Conservation (phyloP, 306 rosid genomes). For the Cicer chorassanicum region DNA sequence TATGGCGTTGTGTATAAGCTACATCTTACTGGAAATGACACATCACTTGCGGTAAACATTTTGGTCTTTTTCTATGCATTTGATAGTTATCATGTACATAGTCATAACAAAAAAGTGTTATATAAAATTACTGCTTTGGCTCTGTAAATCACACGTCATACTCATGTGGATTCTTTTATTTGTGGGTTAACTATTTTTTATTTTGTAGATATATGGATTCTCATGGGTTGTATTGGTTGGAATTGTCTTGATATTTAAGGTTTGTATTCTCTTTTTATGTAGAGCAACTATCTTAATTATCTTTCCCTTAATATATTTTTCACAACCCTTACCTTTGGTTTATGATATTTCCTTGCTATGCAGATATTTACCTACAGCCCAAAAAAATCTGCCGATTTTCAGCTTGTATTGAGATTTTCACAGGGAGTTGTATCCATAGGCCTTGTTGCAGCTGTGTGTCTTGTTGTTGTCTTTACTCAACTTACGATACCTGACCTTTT, state of each 20-base stretch:
- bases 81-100: slow-evolving; percentile 23
- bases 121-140: slow-evolving; percentile 16
- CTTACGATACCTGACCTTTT: slow-evolving; percentile 82
- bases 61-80: slow-evolving; percentile 25
- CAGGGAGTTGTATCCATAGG: slow-evolving; percentile 78
- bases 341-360: slow-evolving; percentile 42
- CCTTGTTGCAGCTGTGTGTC: slow-evolving; percentile 70
- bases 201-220: slow-evolving; percentile 81
- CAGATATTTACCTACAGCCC: slow-evolving; percentile 88
- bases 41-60: slow-evolving; percentile 80
- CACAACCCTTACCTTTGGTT: not conserved
- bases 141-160: not conserved
- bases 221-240: slow-evolving; percentile 85
- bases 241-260: slow-evolving; percentile 86
- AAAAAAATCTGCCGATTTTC: slow-evolving; percentile 68
- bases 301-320: not conserved
- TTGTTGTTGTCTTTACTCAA: slow-evolving; percentile 65
- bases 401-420: slow-evolving; percentile 74
- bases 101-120: not conserved
- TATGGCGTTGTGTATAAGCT: slow-evolving; percentile 93
- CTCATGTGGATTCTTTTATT: not conserved
- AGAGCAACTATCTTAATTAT: not conserved
- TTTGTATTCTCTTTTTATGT: slow-evolving; percentile 45
- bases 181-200: slow-evolving; percentile 38
- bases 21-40: slow-evolving; percentile 70